Base-by-base conservation (phyloP, 192 early-diverging fungal genomes). In the Coemansia sp. region DNA sequence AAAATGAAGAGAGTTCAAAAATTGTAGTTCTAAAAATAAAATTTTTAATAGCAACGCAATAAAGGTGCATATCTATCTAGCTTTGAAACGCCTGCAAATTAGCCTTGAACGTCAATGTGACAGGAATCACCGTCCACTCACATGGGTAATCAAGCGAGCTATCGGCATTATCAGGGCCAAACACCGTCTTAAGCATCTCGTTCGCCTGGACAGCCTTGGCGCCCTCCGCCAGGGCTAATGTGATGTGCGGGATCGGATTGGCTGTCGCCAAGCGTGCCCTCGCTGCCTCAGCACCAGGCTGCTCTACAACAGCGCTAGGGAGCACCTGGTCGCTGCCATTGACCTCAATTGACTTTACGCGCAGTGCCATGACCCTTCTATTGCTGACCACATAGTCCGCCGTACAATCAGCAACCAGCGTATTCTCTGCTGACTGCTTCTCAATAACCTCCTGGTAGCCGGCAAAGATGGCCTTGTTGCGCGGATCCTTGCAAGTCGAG, bases 311-410 rank as follows among this genome's bases (percentile, higher is more conserved):
- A 18, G 53, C 36, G 16, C 38, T 43, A 2, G 69, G 69, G 16
- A 78, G 36, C 14, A 23, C 38, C 3, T 21, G 42, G 23, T 13
- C 51, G 26, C 11, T 38, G 26, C 40, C 66, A 1, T 31, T 48
- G 21, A 67, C 42, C 24, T 36, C 48, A 48, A 79, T 71, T 10
- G 61, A 43, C 40, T 65, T 62, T 14, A 83, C 59, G 5, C 76
- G 66, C 35, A 83, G 59, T 9, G 81, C 81, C 70, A 79, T 79
- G 21, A 71, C 45, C 5, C 37, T 59, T 16, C 66, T 66, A 45
- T 86, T 76, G 63, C 84, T 87, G 2, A 89, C 83, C 10, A 88
- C 48, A 35, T 84, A 83, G 58, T 87, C 83, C 1, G 80, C 82
- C 0, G 16, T 38, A n/a, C 73, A 77, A 16, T 69, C 60, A 5